Conservation (phyloP, 305 asterid genomes). For the Andrographis paniculata region DNA sequence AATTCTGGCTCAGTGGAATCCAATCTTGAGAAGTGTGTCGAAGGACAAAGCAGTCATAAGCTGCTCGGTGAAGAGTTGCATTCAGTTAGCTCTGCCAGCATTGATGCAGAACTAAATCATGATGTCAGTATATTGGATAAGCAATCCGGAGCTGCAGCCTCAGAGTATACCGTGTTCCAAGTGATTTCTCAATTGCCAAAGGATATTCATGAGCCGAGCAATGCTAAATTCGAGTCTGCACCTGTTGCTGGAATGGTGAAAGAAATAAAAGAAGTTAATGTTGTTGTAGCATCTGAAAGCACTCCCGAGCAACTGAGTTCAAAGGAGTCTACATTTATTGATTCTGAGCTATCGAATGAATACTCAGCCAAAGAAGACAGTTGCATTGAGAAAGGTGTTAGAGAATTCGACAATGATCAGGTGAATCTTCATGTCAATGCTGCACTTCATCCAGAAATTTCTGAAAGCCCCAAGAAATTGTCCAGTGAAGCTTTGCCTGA, state of each 20-base stretch:
- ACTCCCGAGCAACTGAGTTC: too few species aligned
- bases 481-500: slow-evolving; percentile 20
- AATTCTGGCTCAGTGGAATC: slow-evolving; percentile 16
- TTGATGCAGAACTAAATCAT: neutral
- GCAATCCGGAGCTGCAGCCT: slow-evolving; percentile 4
- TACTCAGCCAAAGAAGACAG: too few species aligned
- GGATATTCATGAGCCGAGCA: slow-evolving; percentile 13
- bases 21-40: slow-evolving; percentile 11
- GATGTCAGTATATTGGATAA: slow-evolving; percentile 11
- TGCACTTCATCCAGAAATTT: too few species aligned
- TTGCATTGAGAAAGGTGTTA: too few species aligned
- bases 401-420: too few species aligned
- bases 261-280: too few species aligned
- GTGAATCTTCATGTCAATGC: too few species aligned
- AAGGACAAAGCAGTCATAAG: slow-evolving; percentile 10
- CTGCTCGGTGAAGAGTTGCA: slow-evolving; percentile 6
- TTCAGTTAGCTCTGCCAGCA: slow-evolving; percentile 7
- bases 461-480: too few species aligned
- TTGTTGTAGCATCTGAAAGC: too few species aligned
- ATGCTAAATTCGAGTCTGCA: slow-evolving; percentile 6
- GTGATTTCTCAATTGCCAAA: slow-evolving; percentile 15
- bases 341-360: too few species aligned
- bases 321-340: too few species aligned
- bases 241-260: too few species aligned
- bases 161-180: slow-evolving; percentile 5